Base-by-base conservation (phyloP, 208 protist genomes). In the Borovskyia barvae region DNA sequence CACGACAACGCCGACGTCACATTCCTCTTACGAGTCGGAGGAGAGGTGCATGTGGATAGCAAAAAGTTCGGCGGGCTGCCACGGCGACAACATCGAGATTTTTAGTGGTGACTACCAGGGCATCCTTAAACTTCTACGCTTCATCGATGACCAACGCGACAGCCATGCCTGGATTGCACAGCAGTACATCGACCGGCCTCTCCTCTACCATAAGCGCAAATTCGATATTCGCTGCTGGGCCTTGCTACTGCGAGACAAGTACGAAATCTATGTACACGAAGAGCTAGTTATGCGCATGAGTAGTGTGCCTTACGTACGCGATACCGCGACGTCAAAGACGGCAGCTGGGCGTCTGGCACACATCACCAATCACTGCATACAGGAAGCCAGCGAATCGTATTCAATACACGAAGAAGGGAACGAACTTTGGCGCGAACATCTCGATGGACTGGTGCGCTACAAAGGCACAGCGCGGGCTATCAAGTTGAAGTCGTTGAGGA, bases 321-420 rank as follows among this genome's bases (percentile, higher is more conserved):
- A 69, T 17, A 64, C 80, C 37, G 70, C 79, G 14, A 64, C 66
- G 33, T 76, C 92, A 37, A 57, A 52, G 14, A 83, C 72, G 19
- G 40, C 60, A 11, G 66, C 24, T n/a, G 71, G 57, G 28, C 51
- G 53, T 0, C 67, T 74, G 19, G 66, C 75, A 0, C 92, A 97
- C 68, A 69, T 97, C 11, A 97, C 92, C 5, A 97, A 97, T 58
- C 92, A 97, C 69, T 95, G 89, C 65, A 67, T 97, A n/a, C 88
- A 94, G 58, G 77, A 85, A 41, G 49, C 50, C 1, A 52, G 66
- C 5, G 61, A 52, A 5, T 53, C 71, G 32, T 97, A 83, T 56
- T 84, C 87, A 0, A 53, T 66, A 29, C 81, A 85, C 49, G 91
- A 95, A 59, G 71, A 72, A 22, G 76, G 84, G 19, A 92, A 92